These are phyloP conservation scores for Rhodamnia argentea DNA, from an alignment of 345 rosid species.

Conservation along the genomic window DNA sequence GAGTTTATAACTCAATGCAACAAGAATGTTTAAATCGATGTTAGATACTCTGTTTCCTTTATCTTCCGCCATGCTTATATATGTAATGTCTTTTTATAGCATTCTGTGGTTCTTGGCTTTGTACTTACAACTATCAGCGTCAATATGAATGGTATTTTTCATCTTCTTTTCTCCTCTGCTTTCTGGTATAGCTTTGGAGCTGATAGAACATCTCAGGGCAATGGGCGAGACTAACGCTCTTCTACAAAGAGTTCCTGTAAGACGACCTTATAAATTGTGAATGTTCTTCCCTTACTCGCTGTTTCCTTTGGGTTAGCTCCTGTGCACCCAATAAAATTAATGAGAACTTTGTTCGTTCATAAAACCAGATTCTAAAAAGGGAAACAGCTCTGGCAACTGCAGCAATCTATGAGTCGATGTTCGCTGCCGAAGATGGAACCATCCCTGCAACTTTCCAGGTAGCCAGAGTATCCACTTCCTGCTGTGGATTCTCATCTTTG, in stretches of 20 bases:
- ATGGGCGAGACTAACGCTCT: conserved; percentile 99
- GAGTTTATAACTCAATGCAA: neutral
- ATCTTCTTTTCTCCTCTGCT: neutral
- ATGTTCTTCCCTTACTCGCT: neutral
- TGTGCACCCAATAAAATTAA: neutral
- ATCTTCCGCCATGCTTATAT: neutral
- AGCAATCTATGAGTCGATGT: conserved; percentile 93
- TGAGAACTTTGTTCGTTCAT: neutral
- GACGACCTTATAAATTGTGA: neutral
- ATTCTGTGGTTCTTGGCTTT: neutral
- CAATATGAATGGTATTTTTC: neutral
- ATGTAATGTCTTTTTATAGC: neutral
- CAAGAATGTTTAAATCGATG: neutral
- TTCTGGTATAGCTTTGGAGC: conserved; percentile 56
- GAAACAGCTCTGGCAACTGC: conserved; percentile 94
- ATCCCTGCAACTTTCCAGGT: conserved; percentile 98
- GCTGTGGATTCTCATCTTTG: neutral
- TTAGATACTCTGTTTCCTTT: neutral
- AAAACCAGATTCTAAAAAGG: conserved; percentile 50
- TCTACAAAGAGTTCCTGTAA: conserved; percentile 63
- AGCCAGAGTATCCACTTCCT: neutral
- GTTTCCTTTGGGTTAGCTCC: neutral
- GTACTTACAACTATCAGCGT: neutral
- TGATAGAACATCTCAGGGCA: conserved; percentile 87
- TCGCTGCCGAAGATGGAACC: conserved; percentile 82